Evolutionary conservation across 2,329 filamentous ascomycete genomes (phyloP).

Genomic region (Pseudocercospora musae): DNA sequence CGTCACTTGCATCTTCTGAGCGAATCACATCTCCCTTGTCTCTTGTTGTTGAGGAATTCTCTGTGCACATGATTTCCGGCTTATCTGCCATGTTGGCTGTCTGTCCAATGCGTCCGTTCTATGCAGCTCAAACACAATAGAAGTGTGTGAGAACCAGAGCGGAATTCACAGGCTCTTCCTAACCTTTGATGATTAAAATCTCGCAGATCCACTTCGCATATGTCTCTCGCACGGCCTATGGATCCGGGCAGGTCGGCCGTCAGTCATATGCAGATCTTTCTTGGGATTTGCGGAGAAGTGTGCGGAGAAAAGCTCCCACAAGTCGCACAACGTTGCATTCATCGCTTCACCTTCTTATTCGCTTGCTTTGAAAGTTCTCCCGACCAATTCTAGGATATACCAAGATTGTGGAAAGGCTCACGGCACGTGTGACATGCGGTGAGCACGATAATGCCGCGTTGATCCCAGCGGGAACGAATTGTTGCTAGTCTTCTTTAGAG

Average conservation of each 20-base stretch:
- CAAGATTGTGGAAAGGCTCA: background rate
- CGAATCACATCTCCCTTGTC: conserved; percentile 13
- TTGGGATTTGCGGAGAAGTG: conserved; percentile 2
- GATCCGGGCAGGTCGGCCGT: background rate
- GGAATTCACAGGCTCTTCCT: background rate
- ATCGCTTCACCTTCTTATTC: background rate
- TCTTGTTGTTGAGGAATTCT: background rate
- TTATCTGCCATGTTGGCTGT: background rate
- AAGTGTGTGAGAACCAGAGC: background rate
- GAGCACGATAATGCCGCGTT: background rate
- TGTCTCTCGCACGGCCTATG: background rate
- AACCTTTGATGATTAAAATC: background rate
- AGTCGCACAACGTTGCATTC: background rate
- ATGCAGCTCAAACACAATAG: background rate
- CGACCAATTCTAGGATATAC: background rate
- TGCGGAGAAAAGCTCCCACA: background rate
- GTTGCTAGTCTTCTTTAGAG: background rate
- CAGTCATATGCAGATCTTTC: background rate
- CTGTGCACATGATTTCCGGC: background rate
- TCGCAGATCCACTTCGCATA: background rate
- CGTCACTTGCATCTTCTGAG: conserved; percentile 14
- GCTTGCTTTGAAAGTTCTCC: background rate
- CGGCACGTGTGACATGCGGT: background rate
- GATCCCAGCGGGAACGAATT: background rate
- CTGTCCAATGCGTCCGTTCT: too few relatives aligned